These are phyloP conservation scores for Trichoderma citrinoviride DNA, from an alignment of 2,329 filamentous ascomycete species.

Conservation along the genomic window DNA sequence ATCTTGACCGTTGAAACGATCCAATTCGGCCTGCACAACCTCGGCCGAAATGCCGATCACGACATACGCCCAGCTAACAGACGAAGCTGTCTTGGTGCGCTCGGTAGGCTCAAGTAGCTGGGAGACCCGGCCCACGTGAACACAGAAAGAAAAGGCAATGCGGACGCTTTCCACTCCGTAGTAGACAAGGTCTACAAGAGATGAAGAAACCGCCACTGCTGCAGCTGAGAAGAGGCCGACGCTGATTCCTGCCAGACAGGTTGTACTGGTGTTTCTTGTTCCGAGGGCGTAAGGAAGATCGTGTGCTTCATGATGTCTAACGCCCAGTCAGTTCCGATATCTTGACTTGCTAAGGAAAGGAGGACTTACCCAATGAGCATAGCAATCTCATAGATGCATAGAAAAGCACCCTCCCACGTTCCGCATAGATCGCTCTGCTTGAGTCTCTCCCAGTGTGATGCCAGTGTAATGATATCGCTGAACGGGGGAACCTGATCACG, in stretches of 20 bases:
- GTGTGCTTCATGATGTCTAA: background rate
- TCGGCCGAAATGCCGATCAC: conserved; percentile 34
- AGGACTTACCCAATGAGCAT: background rate
- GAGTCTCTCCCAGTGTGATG: background rate
- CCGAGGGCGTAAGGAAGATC: background rate
- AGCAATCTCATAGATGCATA: background rate
- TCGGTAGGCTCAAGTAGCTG: conserved; percentile 36
- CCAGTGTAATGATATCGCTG: background rate
- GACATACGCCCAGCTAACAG: conserved; percentile 44
- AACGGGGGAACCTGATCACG: background rate
- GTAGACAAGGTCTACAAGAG: conserved; percentile 39
- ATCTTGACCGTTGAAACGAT: conserved; percentile 28
- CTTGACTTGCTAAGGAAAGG: background rate
- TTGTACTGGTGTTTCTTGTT: background rate
- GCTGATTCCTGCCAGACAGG: conserved; percentile 40
- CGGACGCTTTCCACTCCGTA: conserved; percentile 43
- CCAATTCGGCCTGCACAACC: conserved; percentile 40
- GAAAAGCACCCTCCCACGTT: background rate
- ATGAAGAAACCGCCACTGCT: conserved; percentile 42
- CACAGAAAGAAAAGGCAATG: conserved; percentile 46
- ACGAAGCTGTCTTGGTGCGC: conserved; percentile 28
- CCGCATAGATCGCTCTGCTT: background rate
- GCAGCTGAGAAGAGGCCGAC: conserved; percentile 44
- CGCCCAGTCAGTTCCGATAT: background rate
- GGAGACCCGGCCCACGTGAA: conserved; percentile 44